Evolutionary conservation across 306 rosid species (phyloP).

Genomic region (cucumber (Cucumis sativus)): DNA sequence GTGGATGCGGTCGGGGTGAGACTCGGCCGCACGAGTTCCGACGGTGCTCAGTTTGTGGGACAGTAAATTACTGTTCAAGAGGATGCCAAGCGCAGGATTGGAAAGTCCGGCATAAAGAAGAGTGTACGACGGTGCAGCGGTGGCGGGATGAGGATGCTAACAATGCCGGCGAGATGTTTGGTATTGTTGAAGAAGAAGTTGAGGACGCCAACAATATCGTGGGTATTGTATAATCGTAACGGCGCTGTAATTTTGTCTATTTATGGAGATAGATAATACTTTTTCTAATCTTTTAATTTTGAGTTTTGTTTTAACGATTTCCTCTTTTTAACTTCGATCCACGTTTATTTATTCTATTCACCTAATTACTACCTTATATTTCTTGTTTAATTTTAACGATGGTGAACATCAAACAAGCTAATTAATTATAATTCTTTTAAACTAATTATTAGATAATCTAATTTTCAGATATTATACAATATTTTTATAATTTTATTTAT

Average conservation of each 20-base stretch:
- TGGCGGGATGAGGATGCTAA: background rate
- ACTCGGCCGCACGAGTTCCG: conserved; percentile 76
- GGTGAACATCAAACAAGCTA: too few relatives aligned
- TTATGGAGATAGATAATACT: background rate
- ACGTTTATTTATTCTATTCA: too few relatives aligned
- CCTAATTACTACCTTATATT: too few relatives aligned
- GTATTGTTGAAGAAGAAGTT: background rate
- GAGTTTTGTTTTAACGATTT: too few relatives aligned
- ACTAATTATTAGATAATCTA: too few relatives aligned
- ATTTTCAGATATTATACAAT: too few relatives aligned
- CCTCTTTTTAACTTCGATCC: too few relatives aligned
- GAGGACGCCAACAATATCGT: background rate
- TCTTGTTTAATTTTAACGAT: too few relatives aligned
- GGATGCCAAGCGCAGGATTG: conserved; percentile 83
- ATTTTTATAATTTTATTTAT: too few relatives aligned
- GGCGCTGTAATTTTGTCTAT: background rate
- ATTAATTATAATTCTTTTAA: too few relatives aligned
- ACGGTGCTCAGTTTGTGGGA: conserved; percentile 67
- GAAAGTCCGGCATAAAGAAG: conserved; percentile 55
- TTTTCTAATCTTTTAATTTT: too few relatives aligned
- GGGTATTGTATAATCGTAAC: background rate
- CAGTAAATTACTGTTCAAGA: conserved; percentile 74
- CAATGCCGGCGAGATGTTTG: background rate
- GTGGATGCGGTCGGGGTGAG: conserved; percentile 73
- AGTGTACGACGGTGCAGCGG: conserved; percentile 18